Percentiles rank a stretch among this genome's conserved stretches.
phyloP scores from a whole-genome alignment of 352 stramenopile genomes.

The Globisporangium paddicum region DNA sequence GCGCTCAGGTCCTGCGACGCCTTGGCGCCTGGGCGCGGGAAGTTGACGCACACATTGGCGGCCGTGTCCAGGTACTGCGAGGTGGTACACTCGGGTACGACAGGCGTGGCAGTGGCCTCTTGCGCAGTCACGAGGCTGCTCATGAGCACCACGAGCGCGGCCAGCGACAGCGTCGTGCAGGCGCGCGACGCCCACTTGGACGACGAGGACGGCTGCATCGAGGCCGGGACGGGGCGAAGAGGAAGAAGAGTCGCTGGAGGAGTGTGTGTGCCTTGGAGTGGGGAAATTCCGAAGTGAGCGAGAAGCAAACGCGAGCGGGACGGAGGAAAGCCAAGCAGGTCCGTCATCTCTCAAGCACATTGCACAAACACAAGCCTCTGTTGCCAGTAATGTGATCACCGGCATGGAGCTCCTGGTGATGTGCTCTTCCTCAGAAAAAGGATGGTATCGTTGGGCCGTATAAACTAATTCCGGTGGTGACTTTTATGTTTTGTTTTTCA shows the following conservation, averaged over 20 bases:
- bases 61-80: constrained; percentile 36
- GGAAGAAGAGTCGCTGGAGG: not conserved
- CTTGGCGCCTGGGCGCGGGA: constrained; percentile 28
- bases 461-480: not conserved
- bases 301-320: not conserved
- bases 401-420: not conserved
- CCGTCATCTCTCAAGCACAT: not conserved
- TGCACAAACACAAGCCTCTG: constrained; percentile 1
- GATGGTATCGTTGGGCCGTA: not conserved
- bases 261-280: constrained; percentile 7
- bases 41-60: constrained; percentile 35
- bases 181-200: constrained; percentile 9
- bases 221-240: not conserved
- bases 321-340: not conserved
- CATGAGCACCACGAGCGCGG: constrained; percentile 12
- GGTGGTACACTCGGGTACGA: constrained; percentile 1
- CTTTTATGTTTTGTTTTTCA: not conserved
- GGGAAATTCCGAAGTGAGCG: constrained; percentile 13
- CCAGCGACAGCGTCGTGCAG: constrained; percentile 10
- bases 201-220: constrained; percentile 7
- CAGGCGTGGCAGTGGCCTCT: not conserved
- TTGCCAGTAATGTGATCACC: not conserved
- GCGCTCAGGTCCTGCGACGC: constrained; percentile 24
- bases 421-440: not conserved
- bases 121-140: constrained; percentile 6